Evolutionary conservation across 108 stramenopile species (phyloP).

Genomic region (Mediolabrus comicus): DNA sequence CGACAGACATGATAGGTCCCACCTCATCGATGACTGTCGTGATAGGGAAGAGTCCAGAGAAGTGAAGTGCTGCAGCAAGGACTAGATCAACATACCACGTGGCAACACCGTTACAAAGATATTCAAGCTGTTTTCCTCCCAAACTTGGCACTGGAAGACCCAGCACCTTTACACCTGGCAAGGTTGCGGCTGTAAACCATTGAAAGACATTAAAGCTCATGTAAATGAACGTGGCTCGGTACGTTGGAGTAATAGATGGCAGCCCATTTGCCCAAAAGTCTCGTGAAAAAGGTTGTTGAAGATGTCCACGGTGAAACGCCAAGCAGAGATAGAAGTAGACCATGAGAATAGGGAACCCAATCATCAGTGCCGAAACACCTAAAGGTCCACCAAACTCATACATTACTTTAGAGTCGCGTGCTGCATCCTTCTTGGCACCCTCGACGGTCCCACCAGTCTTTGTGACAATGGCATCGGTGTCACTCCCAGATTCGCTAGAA

Average conservation of each 20-base stretch:
- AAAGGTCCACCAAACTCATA: constrained; percentile 45
- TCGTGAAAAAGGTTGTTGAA: constrained; percentile 16
- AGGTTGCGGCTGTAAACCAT: constrained; percentile 39
- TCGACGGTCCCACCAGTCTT: constrained; percentile 11
- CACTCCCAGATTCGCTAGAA: constrained; percentile 9
- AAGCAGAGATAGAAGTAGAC: constrained; percentile 40
- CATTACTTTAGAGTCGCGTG: constrained; percentile 32
- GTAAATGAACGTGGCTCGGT: constrained; percentile 21
- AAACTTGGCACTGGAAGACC: constrained; percentile 48
- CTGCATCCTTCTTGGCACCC: constrained; percentile 26
- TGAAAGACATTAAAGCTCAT: constrained; percentile 38
- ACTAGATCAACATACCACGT: constrained; percentile 48
- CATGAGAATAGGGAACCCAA: constrained; percentile 43
- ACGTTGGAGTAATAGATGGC: constrained; percentile 15
- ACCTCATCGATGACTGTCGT: constrained; percentile 38
- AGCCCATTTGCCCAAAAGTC: constrained; percentile 34
- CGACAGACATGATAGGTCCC: constrained; percentile 47
- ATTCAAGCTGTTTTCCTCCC: constrained; percentile 39
- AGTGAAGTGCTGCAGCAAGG: constrained; percentile 29
- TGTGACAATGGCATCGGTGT: neutral
- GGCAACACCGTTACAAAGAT: constrained; percentile 47
- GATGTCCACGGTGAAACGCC: constrained; percentile 20
- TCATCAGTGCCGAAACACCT: constrained; percentile 36
- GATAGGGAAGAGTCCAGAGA: constrained; percentile 28
- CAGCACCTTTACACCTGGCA: constrained; percentile 41